These are phyloP conservation scores for Musa beccarii DNA, from an alignment of 176 grass and related monocot genomes.

Conservation along the genomic window DNA sequence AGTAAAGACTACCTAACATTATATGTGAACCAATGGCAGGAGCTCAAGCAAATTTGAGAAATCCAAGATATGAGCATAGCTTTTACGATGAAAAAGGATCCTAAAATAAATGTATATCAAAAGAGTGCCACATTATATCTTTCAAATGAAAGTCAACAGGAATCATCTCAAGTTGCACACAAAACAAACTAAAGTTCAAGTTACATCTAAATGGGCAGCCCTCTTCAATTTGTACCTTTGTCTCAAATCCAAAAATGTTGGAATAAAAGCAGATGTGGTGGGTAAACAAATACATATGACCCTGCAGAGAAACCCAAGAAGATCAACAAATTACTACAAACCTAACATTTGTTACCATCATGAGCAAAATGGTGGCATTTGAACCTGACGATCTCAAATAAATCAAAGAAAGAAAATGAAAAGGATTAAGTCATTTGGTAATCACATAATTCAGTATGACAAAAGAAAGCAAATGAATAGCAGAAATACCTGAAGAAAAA, in stretches of 20 bases:
- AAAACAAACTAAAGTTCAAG: neutral
- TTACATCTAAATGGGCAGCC: neutral
- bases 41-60: neutral
- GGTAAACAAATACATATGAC: constrained; percentile 97
- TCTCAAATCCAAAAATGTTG: constrained; percentile 98
- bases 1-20: neutral
- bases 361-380: neutral
- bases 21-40: neutral
- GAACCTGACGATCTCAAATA: no score
- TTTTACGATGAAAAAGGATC: no score
- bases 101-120: neutral
- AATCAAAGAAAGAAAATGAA: no score
- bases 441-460: neutral
- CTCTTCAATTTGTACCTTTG: constrained; percentile 51
- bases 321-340: neutral
- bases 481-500: constrained; percentile 74
- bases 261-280: constrained; percentile 94
- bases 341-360: neutral
- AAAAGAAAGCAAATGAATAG: neutral
- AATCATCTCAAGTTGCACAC: neutral
- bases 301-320: constrained; percentile 35
- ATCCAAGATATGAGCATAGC: neutral
- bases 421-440: no score
- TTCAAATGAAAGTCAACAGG: neutral
- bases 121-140: neutral